Conservation (phyloP, 441 rosid genomes). For the Pelargonium australe region DNA sequence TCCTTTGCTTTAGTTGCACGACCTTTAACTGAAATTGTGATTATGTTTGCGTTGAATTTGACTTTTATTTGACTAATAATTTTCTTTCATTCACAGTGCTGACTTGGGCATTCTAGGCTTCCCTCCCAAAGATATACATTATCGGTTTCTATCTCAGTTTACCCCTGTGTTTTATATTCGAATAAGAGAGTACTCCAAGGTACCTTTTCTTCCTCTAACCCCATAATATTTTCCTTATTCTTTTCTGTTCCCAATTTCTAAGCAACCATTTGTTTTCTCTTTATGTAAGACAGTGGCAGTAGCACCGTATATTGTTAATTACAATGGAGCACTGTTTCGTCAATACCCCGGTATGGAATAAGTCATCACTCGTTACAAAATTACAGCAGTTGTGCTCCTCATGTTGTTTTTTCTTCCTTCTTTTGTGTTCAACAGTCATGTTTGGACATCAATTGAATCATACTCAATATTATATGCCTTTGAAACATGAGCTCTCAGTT, state of each 20-base stretch:
- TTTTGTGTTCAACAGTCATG: background rate
- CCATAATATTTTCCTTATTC: conserved; percentile 7
- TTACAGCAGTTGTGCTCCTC: background rate
- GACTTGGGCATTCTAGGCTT: conserved; percentile 89
- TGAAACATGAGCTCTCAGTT: background rate
- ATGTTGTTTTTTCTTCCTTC: background rate
- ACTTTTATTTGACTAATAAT: conserved; percentile 16
- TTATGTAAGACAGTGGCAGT: conserved; percentile 74
- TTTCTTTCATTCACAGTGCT: conserved; percentile 51
- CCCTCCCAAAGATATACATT: conserved; percentile 87
- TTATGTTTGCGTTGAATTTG: conserved; percentile 13
- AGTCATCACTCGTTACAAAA: background rate
- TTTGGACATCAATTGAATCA: background rate
- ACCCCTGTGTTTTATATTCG: conserved; percentile 74
- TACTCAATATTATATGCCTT: background rate
- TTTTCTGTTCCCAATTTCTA: conserved; percentile 20
- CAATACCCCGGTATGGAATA: conserved; percentile 68
- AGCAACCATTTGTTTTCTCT: conserved; percentile 25
- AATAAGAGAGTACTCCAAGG: conserved; percentile 93
- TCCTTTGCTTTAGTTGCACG: conserved; percentile 9
- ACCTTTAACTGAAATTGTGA: conserved; percentile 11
- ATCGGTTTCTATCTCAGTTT: conserved; percentile 84
- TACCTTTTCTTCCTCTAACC: conserved; percentile 25
- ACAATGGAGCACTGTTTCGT: conserved; percentile 85
- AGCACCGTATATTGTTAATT: conserved; percentile 78